Evolutionary conservation across 305 asterid genomes (phyloP).

Genomic region (Fraxinus floribunda): DNA sequence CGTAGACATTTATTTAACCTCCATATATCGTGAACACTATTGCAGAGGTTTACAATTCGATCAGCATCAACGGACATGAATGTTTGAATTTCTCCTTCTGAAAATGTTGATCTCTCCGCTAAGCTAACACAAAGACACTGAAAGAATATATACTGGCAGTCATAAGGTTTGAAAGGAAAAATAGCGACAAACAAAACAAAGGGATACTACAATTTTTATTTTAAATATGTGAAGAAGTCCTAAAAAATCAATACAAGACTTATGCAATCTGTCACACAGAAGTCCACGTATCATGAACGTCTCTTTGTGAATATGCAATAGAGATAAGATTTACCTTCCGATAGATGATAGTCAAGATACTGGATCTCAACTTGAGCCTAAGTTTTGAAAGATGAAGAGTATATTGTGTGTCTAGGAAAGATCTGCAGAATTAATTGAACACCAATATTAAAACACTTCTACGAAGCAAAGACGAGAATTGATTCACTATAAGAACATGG

Average conservation of each 20-base stretch:
- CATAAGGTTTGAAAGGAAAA: not conserved
- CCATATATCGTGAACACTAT: slow-evolving; percentile 95
- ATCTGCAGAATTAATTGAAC: slow-evolving; percentile 53
- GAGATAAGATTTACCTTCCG: slow-evolving; percentile 55
- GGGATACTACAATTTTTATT: not conserved
- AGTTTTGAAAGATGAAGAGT: slow-evolving; percentile 76
- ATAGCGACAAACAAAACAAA: not conserved
- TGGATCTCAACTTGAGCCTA: slow-evolving; percentile 83
- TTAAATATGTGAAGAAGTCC: slow-evolving; percentile 10
- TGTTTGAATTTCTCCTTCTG: slow-evolving; percentile 99
- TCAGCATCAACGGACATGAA: slow-evolving; percentile 99
- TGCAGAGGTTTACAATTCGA: slow-evolving; percentile 82
- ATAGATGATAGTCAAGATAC: slow-evolving; percentile 82
- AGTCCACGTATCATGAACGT: slow-evolving; percentile 13
- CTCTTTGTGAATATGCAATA: not conserved
- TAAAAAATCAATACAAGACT: not conserved
- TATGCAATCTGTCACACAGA: not conserved
- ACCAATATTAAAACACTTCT: slow-evolving; percentile 18
- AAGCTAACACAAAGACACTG: slow-evolving; percentile 81
- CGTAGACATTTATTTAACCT: slow-evolving; percentile 57
- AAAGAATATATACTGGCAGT: slow-evolving; percentile 24
- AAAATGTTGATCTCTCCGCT: slow-evolving; percentile 91
- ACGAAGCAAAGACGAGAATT: not conserved
- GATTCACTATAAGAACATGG: slow-evolving; percentile 1
- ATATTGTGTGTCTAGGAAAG: slow-evolving; percentile 93